Evolutionary conservation across 768 basidiomycete genomes (phyloP), one percentile per base, ranked within the genome.

Genomic region (Artomyces pyxidatus): DNA sequence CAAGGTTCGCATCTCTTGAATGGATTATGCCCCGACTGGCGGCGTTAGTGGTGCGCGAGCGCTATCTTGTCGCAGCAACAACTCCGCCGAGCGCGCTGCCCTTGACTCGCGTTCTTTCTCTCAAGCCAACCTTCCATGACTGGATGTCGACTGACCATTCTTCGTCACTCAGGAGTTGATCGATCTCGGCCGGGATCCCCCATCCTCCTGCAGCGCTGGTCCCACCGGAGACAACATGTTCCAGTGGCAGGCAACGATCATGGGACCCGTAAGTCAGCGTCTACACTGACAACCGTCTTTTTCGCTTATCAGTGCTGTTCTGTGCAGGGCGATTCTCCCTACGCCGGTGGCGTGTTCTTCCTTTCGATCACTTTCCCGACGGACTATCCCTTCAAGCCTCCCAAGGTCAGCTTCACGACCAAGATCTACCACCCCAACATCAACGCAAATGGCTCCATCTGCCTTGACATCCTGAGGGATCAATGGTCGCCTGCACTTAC

Each of bases 381-480:
- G 69, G 95, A 99, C 69, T 99, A 99, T 75, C 96, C 96, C 22
- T 98, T 98, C 85, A 97, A 98, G 73, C 96, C 96, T 37, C 96
- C 96, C 70, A 99, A 99, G 80, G 92, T 99, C 72, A 86, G 85
- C 75, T 98, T 98, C 71, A 95, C 92, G 59, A 97, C 95, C 64
- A 96, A 95, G 86, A 96, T 96, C 63, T 97, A 96, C 70, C 45
- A 46, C 70, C 95, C 95, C 29, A 98, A 98, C 77, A 97, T 99
- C 92, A 99, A 99, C 67, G 90, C 95, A 59, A 99, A 99, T 63
- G 96, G 96, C 37, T 94, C 91, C 56, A 98, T 99, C 69, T 99
- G 95, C 69, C 73, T 99, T 60, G 96, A 99, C 69, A 99, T 99
- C 64, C 73, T 99, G 65, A 78, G 94, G 69, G 96, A 99, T 68